Percentiles rank a stretch among this genome's conserved stretches.
These are phyloP conservation scores for Eucommia ulmoides DNA, from an alignment of 257 asterid species.

Conservation along the genomic window DNA sequence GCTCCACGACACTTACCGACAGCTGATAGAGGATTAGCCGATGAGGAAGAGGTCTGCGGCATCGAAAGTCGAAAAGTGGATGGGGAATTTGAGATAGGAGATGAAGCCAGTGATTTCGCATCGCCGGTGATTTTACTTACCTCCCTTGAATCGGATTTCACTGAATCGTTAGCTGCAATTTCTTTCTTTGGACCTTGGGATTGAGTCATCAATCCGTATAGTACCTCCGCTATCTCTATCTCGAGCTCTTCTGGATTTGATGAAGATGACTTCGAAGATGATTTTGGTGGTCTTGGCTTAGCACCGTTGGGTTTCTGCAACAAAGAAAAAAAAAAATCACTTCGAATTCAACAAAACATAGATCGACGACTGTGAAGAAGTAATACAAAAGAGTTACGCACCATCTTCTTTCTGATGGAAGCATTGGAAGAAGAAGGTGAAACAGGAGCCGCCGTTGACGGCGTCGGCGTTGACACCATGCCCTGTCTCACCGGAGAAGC, in stretches of 20 bases:
- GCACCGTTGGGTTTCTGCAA: conserved; percentile 52
- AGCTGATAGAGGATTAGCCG: conserved; percentile 39
- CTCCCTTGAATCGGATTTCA: conserved; percentile 39
- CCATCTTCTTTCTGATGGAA: conserved; percentile 65
- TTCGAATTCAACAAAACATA: neutral
- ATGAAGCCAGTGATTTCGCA: conserved; percentile 41
- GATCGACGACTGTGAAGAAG: neutral
- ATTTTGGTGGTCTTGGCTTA: conserved; percentile 67
- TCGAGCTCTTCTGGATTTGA: conserved; percentile 82
- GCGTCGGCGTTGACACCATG: conserved; percentile 25
- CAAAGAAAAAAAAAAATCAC: conserved; percentile 5
- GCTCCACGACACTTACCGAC: conserved; percentile 48
- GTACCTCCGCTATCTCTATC: conserved; percentile 90
- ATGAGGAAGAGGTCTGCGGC: conserved; percentile 21
- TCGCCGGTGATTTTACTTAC: conserved; percentile 43
- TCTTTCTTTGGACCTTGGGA: conserved; percentile 68
- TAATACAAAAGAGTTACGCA: conserved; percentile 28
- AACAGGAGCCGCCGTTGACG: conserved; percentile 44
- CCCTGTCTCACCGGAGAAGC: conserved; percentile 58
- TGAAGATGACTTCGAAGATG: conserved; percentile 49
- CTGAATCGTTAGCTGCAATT: conserved; percentile 6
- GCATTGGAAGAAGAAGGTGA: conserved; percentile 78
- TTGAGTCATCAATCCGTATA: conserved; percentile 74
- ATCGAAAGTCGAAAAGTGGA: conserved; percentile 13
- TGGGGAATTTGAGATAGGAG: conserved; percentile 53